These are phyloP conservation scores for Boletus vermiculosoides DNA, from an alignment of 768 basidiomycete genomes.

Conservation along the genomic window DNA sequence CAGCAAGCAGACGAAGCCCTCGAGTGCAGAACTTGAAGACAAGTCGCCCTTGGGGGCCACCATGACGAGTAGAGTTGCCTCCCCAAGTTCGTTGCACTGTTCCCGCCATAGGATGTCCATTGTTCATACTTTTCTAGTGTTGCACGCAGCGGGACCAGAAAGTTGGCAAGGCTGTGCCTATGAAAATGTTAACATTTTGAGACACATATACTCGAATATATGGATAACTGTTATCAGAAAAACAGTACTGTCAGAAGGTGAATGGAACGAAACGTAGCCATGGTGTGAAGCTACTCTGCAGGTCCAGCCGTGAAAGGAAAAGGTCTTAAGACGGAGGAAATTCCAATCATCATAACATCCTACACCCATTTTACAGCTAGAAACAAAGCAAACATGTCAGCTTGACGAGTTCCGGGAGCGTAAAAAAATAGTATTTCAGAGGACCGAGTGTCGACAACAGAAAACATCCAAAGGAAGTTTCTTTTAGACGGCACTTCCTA, in stretches of 20 bases:
- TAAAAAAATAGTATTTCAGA: constrained; percentile 21
- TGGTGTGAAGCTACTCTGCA: neutral
- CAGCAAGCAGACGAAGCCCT: neutral
- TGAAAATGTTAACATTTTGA: constrained; percentile 21
- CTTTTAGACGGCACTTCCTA: constrained; percentile 40
- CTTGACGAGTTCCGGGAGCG: neutral
- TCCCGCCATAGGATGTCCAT: neutral
- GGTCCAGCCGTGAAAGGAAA: neutral
- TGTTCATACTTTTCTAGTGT: neutral
- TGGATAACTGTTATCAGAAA: constrained; percentile 16
- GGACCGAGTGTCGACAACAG: constrained; percentile 37
- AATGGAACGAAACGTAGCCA: neutral
- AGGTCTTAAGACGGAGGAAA: too few species aligned
- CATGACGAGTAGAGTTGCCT: too few species aligned
- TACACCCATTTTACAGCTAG: neutral
- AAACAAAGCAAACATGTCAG: constrained; percentile 8
- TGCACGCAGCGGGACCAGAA: neutral
- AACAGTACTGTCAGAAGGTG: neutral
- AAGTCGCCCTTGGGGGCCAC: neutral
- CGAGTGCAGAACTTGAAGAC: neutral
- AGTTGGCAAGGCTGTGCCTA: neutral
- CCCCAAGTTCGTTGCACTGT: neutral
- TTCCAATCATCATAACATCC: neutral
- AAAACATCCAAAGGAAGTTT: constrained; percentile 19
- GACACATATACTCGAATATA: constrained; percentile 3